A percentile compares a stretch with the other conserved stretches of the same genome.
Conservation (phyloP, 768 basidiomycete species). For the Serendipita sp. region DNA sequence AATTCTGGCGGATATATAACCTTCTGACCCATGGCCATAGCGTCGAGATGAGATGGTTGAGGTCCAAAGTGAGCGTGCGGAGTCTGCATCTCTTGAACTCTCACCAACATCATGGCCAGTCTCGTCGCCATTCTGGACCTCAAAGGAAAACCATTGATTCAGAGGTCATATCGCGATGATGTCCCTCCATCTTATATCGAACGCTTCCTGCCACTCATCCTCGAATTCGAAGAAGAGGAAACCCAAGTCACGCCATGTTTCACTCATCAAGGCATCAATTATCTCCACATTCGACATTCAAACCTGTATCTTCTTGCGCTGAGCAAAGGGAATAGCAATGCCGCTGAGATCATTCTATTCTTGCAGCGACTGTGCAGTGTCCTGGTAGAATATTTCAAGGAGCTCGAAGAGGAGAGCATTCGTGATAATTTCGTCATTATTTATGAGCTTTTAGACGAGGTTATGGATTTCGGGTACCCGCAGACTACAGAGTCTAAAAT, state of each 20-base stretch:
- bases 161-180: conserved; percentile 92
- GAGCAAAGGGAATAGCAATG: conserved; percentile 91
- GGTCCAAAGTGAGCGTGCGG: neutral
- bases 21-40: neutral
- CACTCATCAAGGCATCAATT: conserved; percentile 88
- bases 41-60: neutral
- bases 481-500: conserved; percentile 99
- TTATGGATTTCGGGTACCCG: conserved; percentile 99
- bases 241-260: conserved; percentile 94
- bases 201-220: conserved; percentile 79
- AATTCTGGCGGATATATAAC: neutral
- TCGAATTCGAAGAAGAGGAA: conserved; percentile 95
- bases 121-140: conserved; percentile 92
- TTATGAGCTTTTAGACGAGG: conserved; percentile 96
- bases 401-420: conserved; percentile 97
- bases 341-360: conserved; percentile 91
- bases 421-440: conserved; percentile 99
- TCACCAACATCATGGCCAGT: conserved; percentile 30
- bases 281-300: conserved; percentile 96
- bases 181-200: conserved; percentile 81
- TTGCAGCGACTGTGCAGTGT: conserved; percentile 87
- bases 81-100: neutral
- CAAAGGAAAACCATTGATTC: conserved; percentile 96
- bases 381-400: conserved; percentile 97
- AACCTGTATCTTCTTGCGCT: conserved; percentile 93